phyloP scores from a whole-genome alignment of 768 basidiomycete species.

The Podaxis sp. region DNA sequence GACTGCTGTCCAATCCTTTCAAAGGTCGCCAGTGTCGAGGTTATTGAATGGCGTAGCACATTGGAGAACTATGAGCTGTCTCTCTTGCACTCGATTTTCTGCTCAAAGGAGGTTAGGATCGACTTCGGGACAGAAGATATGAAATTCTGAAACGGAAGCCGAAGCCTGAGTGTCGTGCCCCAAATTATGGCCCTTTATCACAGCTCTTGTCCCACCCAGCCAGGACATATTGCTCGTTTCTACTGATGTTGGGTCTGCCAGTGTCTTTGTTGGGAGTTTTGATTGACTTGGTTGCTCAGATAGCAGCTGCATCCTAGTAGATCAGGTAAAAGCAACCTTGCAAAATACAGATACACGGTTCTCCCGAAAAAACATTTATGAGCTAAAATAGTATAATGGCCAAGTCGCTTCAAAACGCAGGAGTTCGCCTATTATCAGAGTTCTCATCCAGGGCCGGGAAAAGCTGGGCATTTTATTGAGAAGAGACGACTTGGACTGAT shows the following conservation, averaged over 20 bases:
- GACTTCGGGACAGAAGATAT: neutral
- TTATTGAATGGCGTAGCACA: neutral
- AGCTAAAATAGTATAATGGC: too few species aligned
- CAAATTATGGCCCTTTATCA: neutral
- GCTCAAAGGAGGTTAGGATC: neutral
- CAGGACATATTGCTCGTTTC: neutral
- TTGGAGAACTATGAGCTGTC: neutral
- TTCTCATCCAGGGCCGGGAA: neutral
- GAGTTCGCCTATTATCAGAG: neutral
- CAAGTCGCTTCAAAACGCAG: too few species aligned
- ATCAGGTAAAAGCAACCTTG: too few species aligned
- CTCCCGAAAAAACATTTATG: too few species aligned
- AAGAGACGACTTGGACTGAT: neutral
- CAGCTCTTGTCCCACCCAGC: neutral
- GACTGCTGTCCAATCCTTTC: neutral
- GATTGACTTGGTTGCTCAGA: too few species aligned
- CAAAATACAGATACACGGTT: too few species aligned
- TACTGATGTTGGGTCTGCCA: too few species aligned
- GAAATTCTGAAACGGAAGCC: neutral
- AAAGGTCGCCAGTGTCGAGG: neutral
- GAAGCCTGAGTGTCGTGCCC: neutral
- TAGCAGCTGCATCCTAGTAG: too few species aligned
- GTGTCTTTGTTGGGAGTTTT: too few species aligned
- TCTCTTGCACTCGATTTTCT: neutral
- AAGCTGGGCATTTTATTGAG: neutral